Evolutionary conservation across 2,329 filamentous ascomycete species (phyloP).

Genomic region (Epichloe sibirici): DNA sequence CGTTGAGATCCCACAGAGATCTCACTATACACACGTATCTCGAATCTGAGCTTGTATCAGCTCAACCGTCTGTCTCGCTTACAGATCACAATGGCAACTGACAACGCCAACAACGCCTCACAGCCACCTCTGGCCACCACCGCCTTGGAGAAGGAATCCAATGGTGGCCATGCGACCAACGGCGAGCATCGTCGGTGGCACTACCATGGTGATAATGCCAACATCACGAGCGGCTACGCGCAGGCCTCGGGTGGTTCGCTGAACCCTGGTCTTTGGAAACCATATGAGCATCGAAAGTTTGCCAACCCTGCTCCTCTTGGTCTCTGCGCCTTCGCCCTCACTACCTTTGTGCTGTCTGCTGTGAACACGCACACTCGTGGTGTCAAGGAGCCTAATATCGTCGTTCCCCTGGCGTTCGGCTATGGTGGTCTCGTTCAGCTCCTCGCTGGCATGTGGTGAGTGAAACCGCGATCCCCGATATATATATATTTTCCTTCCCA

Average conservation of each 20-base stretch:
- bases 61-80: neutral
- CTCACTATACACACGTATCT: neutral
- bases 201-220: conserved; percentile 15
- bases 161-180: conserved; percentile 3
- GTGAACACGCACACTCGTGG: conserved; percentile 58
- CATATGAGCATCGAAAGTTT: conserved; percentile 56
- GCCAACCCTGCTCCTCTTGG: conserved; percentile 71
- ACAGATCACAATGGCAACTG: conserved; percentile 5
- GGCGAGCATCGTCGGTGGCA: conserved; percentile 8
- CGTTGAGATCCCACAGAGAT: neutral
- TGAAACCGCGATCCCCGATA: conserved; percentile 9
- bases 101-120: conserved; percentile 4
- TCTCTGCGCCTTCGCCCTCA: conserved; percentile 67
- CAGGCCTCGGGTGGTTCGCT: conserved; percentile 47
- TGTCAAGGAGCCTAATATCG: conserved; percentile 50
- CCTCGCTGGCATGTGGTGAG: conserved; percentile 76
- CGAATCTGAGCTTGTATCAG: neutral
- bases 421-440: conserved; percentile 72
- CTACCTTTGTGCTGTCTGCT: conserved; percentile 65
- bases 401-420: conserved; percentile 55
- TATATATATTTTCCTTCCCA: no score
- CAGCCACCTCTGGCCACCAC: neutral
- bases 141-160: conserved; percentile 10
- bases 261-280: conserved; percentile 56
- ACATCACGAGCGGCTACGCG: conserved; percentile 10